These are phyloP conservation scores for Paratinospora sagittata DNA, from an alignment of 164 flowering plant species.

Conservation along the genomic window DNA sequence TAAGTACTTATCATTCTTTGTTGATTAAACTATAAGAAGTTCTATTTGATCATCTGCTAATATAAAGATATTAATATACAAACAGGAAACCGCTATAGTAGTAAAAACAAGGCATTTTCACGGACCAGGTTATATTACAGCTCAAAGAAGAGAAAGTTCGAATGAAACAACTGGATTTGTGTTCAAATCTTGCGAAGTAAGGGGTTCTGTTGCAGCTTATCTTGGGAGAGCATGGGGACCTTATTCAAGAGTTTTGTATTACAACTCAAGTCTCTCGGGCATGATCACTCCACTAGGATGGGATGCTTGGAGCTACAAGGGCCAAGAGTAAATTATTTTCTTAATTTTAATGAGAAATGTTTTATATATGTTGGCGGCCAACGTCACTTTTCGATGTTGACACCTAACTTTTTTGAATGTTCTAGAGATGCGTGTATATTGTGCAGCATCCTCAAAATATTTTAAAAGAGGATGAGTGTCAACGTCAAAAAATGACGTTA, in stretches of 20 bases:
- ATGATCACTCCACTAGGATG: constrained; percentile 27
- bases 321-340: constrained; percentile 3
- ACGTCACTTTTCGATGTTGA: neutral
- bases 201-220: constrained; percentile 19
- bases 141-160: constrained; percentile 20
- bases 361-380: neutral
- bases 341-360: neutral
- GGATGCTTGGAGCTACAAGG: constrained; percentile 15
- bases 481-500: too few relatives aligned
- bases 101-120: neutral
- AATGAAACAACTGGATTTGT: constrained; percentile 25
- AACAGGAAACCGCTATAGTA: neutral
- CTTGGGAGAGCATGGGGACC: constrained; percentile 34
- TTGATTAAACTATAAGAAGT: too few relatives aligned
- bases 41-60: neutral
- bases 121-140: constrained; percentile 26
- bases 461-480: too few relatives aligned
- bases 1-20: neutral
- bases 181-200: constrained; percentile 21
- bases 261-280: constrained; percentile 14
- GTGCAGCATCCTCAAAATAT: neutral
- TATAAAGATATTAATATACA: too few relatives aligned
- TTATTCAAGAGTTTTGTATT: constrained; percentile 28
- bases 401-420: neutral
- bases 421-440: too few relatives aligned